A percentile compares a stretch with the other conserved stretches of the same genome.
phyloP scores from a whole-genome alignment of 75 land plant species.

The Azolla pinnata region DNA sequence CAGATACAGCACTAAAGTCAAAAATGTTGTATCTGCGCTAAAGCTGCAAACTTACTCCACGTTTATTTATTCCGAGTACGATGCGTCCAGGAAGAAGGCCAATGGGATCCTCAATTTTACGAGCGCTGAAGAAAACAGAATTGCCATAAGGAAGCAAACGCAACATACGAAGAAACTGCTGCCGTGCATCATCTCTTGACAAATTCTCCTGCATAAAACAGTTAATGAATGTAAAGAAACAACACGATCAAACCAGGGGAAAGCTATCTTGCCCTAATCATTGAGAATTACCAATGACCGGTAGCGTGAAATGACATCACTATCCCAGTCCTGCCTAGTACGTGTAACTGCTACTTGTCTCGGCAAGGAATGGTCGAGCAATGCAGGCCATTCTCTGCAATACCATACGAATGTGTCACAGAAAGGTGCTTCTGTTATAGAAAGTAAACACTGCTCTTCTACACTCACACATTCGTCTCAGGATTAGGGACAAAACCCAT shows the following conservation, averaged over 20 bases:
- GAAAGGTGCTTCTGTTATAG: too few relatives aligned
- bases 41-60: slow-evolving; percentile 54
- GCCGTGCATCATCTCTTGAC: slow-evolving; percentile 92
- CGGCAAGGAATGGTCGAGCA: slow-evolving; percentile 76
- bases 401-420: not conserved
- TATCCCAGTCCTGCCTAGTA: slow-evolving; percentile 83
- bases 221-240: slow-evolving; percentile 4
- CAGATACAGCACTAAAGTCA: not conserved
- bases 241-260: slow-evolving; percentile 1
- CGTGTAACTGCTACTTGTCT: slow-evolving; percentile 86
- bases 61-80: slow-evolving; percentile 80
- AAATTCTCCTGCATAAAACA: slow-evolving; percentile 50
- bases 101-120: slow-evolving; percentile 98
- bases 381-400: slow-evolving; percentile 82
- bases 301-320: slow-evolving; percentile 73
- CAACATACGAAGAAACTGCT: slow-evolving; percentile 82
- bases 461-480: slow-evolving; percentile 68
- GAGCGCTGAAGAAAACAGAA: slow-evolving; percentile 86
- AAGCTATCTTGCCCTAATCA: too few relatives aligned
- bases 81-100: slow-evolving; percentile 86
- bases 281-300: slow-evolving; percentile 53
- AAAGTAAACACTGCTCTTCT: not conserved
- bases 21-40: not conserved
- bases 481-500: slow-evolving; percentile 66
- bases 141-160: slow-evolving; percentile 87